These are phyloP conservation scores for Mycena galopus DNA, from an alignment of 768 basidiomycete species.

Conservation along the genomic window DNA sequence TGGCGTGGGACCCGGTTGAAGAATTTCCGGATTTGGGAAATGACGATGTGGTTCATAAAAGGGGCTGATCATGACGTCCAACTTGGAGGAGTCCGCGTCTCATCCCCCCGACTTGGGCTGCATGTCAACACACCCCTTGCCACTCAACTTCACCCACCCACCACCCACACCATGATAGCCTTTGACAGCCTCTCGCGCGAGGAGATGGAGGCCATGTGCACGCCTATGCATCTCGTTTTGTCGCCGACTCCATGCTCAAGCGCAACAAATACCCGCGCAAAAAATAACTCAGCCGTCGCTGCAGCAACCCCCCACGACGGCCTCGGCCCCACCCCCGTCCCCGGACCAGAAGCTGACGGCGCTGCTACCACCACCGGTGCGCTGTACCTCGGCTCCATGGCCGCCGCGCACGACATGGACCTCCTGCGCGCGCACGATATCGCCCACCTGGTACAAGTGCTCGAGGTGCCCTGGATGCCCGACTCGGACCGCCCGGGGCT, in stretches of 20 bases:
- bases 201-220: conserved; percentile 33
- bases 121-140: not conserved
- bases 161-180: conserved; percentile 16
- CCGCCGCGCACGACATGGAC: conserved; percentile 68
- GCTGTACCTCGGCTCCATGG: conserved; percentile 61
- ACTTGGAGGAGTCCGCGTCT: not conserved
- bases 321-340: not conserved
- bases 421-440: conserved; percentile 65
- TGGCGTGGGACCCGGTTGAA: too few species aligned
- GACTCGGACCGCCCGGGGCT: conserved; percentile 15
- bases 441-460: conserved; percentile 73
- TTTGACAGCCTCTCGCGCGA: conserved; percentile 24
- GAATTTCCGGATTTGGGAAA: too few species aligned
- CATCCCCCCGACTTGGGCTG: not conserved
- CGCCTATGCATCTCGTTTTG: conserved; percentile 27
- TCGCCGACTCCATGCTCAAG: not conserved
- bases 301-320: not conserved
- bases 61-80: not conserved
- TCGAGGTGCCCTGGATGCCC: conserved; percentile 76
- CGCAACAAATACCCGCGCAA: not conserved
- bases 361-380: conserved; percentile 15
- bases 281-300: not conserved
- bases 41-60: too few species aligned
- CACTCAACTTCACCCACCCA: not conserved
- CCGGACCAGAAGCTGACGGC: too few species aligned